Evolutionary conservation across 1,284 basidiomycete species (phyloP), one percentile per base, ranked within the genome.

Genomic region (Pyrrhoderma lamaoense): DNA sequence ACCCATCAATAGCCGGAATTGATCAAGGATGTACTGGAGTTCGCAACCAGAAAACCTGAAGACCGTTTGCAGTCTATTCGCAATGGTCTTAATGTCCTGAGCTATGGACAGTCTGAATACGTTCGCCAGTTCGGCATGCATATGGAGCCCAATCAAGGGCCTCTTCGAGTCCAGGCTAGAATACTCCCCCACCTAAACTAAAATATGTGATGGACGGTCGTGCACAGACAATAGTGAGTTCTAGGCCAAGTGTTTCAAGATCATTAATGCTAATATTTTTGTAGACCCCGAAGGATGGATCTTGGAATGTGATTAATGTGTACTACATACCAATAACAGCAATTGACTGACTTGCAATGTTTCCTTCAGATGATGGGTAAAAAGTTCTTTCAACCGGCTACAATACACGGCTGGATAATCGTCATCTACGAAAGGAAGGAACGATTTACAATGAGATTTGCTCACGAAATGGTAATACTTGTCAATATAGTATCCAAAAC

Each of bases 41-140:
- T 89, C 59, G 79, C 86, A 0, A 88, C 86, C 0, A 84, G 82
- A 65, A 72, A 64, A 51, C 85, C 85, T 0, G 57, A 62, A 1
- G 79, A 82, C 1, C 76, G 85, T n/a, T 65, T 86, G 1, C 62
- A 63, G 13, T 80, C 77, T 55, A 87, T 87, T 45, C 62, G 54
- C 11, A 69, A 70, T 21, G 84, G 82, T 2, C 67, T 84, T 27
- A 67, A 63, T 47, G 81, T 83, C 59, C 69, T 89, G 44, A 69
- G 73, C 23, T 87, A 86, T 57, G 80, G 81, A 1, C 76, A 83
- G 64, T 87, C 85, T 0, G 78, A 85, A 64, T 89, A 87, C 57
- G 75, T 89, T 23, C 71, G 75, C 55, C 48, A 45, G 3, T 53
- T 54, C n/a, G 52, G 49, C 1, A 53, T 50, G 49, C 25, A 7